Percentiles rank a stretch among this genome's conserved stretches.
phyloP scores from a whole-genome alignment of 2,329 filamentous ascomycete species.

The Rugonectria rugulosa region DNA sequence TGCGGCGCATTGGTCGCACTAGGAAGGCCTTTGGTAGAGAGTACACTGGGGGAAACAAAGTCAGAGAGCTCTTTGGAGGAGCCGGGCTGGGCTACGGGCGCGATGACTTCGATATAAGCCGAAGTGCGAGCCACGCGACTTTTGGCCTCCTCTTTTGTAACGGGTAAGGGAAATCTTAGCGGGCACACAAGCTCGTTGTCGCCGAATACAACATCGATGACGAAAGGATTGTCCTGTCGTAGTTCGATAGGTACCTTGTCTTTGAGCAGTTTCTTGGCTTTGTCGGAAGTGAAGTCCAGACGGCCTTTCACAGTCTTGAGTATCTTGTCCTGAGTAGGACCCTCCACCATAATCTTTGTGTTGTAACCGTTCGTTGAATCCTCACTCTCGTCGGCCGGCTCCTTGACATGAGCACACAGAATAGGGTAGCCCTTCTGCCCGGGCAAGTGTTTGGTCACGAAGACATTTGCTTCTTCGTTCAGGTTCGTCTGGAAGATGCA shows the following conservation, averaged over 20 bases:
- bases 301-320: constrained; percentile 49
- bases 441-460: constrained; percentile 48
- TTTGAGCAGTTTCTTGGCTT: constrained; percentile 47
- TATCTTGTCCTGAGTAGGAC: constrained; percentile 39
- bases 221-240: constrained; percentile 49
- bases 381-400: constrained; percentile 28
- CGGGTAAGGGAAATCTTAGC: constrained; percentile 50
- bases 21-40: constrained; percentile 42
- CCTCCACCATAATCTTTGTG: constrained; percentile 40
- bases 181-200: constrained; percentile 40
- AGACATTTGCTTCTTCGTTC: constrained; percentile 41
- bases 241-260: constrained; percentile 49
- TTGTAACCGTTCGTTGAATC: constrained; percentile 29
- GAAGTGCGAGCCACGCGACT: constrained; percentile 54
- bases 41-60: constrained; percentile 48
- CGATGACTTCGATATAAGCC: constrained; percentile 54
- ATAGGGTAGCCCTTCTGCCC: constrained; percentile 42
- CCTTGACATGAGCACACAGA: constrained; percentile 33
- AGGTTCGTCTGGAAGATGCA: constrained; percentile 44
- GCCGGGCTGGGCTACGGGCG: constrained; percentile 38
- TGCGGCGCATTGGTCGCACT: constrained; percentile 49
- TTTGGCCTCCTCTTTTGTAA: constrained; percentile 45
- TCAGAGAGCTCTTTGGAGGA: constrained; percentile 36
- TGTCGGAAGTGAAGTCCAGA: constrained; percentile 46
- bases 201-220: constrained; percentile 51